Percentiles rank a stretch among this genome's conserved stretches.
Evolutionary conservation across 306 rosid genomes (phyloP).

Genomic region (Glycine soja): DNA sequence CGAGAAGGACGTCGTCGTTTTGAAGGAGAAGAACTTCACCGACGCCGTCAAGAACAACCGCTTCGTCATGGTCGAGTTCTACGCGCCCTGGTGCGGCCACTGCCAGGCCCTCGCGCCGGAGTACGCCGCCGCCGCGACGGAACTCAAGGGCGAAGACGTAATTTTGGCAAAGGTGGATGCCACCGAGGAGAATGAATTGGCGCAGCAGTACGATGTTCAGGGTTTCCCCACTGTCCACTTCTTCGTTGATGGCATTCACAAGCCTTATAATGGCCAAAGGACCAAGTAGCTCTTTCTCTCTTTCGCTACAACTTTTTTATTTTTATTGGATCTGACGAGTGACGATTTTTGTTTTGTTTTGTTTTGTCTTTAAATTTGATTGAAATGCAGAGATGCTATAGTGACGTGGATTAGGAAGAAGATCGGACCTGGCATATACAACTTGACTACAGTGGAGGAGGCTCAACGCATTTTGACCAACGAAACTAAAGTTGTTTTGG

Average conservation of each 20-base stretch:
- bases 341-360: background rate
- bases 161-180: constrained; percentile 88
- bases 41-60: constrained; percentile 64
- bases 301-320: background rate
- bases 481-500: constrained; percentile 83
- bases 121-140: constrained; percentile 92
- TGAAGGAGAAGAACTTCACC: constrained; percentile 83
- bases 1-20: constrained; percentile 88
- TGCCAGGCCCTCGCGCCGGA: constrained; percentile 96
- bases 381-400: constrained; percentile 72
- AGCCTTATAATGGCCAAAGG: constrained; percentile 80
- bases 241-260: constrained; percentile 81
- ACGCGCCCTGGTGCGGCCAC: constrained; percentile 99
- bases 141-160: constrained; percentile 73
- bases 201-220: constrained; percentile 82
- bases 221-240: constrained; percentile 85
- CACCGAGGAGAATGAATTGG: constrained; percentile 81
- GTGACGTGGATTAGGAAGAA: constrained; percentile 97
- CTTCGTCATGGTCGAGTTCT: constrained; percentile 92
- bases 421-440: constrained; percentile 85
- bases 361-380: background rate
- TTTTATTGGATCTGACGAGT: constrained; percentile 22
- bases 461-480: constrained; percentile 74
- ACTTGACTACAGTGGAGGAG: constrained; percentile 80
- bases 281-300: constrained; percentile 64